These are phyloP conservation scores for Sicyos baderoa DNA, from an alignment of 306 rosid species.

Conservation along the genomic window DNA sequence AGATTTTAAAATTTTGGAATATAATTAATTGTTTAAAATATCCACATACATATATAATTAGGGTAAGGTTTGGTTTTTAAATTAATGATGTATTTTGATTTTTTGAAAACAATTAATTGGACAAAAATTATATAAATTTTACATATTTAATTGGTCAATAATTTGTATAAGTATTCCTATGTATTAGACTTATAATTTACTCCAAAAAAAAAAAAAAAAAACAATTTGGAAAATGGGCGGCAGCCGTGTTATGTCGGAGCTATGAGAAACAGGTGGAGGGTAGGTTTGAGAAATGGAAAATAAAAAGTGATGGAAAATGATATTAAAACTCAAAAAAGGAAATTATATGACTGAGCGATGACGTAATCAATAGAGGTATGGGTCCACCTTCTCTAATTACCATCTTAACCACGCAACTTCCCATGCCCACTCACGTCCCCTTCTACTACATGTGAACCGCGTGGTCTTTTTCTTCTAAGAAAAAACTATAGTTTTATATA, in stretches of 20 bases:
- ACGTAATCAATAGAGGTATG: background rate
- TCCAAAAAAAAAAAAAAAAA: too few relatives aligned
- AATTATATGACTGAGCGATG: background rate
- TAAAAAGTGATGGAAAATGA: background rate
- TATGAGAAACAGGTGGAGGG: background rate
- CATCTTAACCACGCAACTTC: slow-evolving; percentile 13
- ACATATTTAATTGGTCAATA: too few relatives aligned
- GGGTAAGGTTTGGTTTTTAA: too few relatives aligned
- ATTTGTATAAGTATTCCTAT: too few relatives aligned
- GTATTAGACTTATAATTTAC: too few relatives aligned
- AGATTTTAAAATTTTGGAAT: too few relatives aligned
- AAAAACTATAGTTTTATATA: too few relatives aligned
- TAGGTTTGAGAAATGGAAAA: background rate
- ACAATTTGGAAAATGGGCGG: background rate
- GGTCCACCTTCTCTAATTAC: background rate
- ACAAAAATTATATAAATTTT: too few relatives aligned
- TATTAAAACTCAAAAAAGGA: background rate
- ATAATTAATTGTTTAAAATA: too few relatives aligned
- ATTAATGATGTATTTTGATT: too few relatives aligned
- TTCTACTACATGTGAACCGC: slow-evolving; percentile 12
- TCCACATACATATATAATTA: too few relatives aligned
- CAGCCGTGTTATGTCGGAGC: background rate
- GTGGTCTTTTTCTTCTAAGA: background rate
- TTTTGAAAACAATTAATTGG: too few relatives aligned
- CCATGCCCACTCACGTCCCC: background rate